A percentile compares a stretch with the other conserved stretches of the same genome.
Evolutionary conservation across 1,284 basidiomycete species (phyloP).

Genomic region (Irpex sp.): DNA sequence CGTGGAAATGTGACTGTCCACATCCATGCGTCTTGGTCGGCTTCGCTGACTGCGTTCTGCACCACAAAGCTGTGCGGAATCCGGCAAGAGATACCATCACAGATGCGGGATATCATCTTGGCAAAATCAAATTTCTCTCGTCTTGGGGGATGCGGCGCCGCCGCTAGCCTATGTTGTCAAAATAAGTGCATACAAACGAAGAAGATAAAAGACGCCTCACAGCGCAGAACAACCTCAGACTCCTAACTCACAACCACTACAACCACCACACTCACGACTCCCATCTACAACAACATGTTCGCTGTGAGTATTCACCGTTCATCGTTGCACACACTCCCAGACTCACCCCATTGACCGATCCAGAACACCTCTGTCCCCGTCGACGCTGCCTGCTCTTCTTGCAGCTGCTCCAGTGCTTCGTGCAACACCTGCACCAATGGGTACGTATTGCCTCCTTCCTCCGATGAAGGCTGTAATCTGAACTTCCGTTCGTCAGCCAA

Average conservation of each 20-base stretch:
- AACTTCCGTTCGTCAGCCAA: constrained; percentile 24
- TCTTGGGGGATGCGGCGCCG: neutral
- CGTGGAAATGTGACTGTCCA: neutral
- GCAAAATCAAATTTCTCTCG: neutral
- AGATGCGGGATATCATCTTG: too few relatives aligned
- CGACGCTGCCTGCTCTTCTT: constrained; percentile 40
- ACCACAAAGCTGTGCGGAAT: neutral
- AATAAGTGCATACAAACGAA: neutral
- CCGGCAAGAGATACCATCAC: neutral
- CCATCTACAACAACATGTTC: neutral
- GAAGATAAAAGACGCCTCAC: neutral
- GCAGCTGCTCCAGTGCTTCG: constrained; percentile 48
- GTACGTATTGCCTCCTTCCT: neutral
- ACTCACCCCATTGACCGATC: neutral
- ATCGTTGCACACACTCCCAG: too few relatives aligned
- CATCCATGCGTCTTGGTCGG: neutral
- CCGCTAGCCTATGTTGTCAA: neutral
- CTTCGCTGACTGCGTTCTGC: too few relatives aligned
- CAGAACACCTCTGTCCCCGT: constrained; percentile 34
- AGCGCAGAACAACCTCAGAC: neutral
- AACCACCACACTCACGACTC: neutral
- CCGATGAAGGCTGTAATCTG: neutral
- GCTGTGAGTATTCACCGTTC: neutral
- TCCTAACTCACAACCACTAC: neutral
- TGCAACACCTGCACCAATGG: constrained; percentile 23